Conservation (phyloP, 139 green algal genomes). For the Picochlorum sp. region DNA sequence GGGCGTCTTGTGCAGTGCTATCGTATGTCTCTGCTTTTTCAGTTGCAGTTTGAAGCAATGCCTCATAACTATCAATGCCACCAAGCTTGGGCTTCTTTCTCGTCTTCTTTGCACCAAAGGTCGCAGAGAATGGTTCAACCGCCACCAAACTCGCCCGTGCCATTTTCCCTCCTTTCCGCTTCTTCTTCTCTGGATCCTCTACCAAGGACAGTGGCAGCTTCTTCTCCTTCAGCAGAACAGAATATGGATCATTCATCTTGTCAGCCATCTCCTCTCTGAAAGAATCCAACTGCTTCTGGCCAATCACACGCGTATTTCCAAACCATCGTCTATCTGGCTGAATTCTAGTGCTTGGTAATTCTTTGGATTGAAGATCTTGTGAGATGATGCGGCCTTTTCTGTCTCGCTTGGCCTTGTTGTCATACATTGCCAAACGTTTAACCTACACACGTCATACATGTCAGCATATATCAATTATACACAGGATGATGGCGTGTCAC, state of each 20-base stretch:
- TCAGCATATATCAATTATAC: too few relatives aligned
- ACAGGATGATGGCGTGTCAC: too few relatives aligned
- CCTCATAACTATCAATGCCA: slow-evolving; percentile 50
- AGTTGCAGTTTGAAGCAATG: slow-evolving; percentile 37
- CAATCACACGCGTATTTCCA: slow-evolving; percentile 95
- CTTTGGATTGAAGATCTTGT: slow-evolving; percentile 86
- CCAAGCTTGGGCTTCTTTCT: slow-evolving; percentile 80
- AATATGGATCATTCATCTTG: slow-evolving; percentile 87
- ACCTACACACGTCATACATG: slow-evolving; percentile 43
- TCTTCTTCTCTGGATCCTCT: slow-evolving; percentile 61
- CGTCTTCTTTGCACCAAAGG: slow-evolving; percentile 69
- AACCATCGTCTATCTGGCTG: slow-evolving; percentile 93
- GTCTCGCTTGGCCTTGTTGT: slow-evolving; percentile 70
- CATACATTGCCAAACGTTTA: slow-evolving; percentile 95
- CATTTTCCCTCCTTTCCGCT: not conserved
- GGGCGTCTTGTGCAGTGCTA: not conserved
- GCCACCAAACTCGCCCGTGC: slow-evolving; percentile 61
- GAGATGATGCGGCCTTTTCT: slow-evolving; percentile 81
- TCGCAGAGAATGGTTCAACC: slow-evolving; percentile 73
- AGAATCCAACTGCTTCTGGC: slow-evolving; percentile 90
- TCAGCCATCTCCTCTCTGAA: slow-evolving; percentile 90
- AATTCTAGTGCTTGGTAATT: slow-evolving; percentile 91
- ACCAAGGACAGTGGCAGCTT: slow-evolving; percentile 91
- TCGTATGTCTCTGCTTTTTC: not conserved
- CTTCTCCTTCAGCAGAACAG: slow-evolving; percentile 87